A percentile compares a stretch with the other conserved stretches of the same genome.
These are phyloP conservation scores for Chlorella sp. DNA, from an alignment of 139 green algal genomes.

Conservation along the genomic window DNA sequence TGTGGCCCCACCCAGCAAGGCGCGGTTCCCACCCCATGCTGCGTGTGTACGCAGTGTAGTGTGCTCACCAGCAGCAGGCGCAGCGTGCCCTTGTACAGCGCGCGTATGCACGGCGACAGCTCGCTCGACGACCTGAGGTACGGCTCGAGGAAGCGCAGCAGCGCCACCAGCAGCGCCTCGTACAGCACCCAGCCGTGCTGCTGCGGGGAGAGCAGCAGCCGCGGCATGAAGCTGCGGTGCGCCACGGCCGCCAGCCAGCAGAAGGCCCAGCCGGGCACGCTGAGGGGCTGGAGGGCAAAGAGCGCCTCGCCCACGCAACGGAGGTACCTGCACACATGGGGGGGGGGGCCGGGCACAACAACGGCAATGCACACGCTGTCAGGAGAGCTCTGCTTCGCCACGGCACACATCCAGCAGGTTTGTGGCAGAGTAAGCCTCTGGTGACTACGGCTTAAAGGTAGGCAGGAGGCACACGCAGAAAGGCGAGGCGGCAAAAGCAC, in stretches of 20 bases:
- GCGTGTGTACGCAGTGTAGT: too few species aligned
- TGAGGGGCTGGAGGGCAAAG: constrained; percentile 73
- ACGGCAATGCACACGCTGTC: too few species aligned
- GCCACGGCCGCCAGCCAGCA: constrained; percentile 91
- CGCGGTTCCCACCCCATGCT: too few species aligned
- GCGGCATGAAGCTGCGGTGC: constrained; percentile 89
- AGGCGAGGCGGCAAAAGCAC: too few species aligned
- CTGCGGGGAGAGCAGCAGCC: constrained; percentile 66
- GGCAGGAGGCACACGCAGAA: too few species aligned
- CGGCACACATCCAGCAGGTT: neutral
- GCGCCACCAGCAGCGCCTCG: constrained; percentile 48
- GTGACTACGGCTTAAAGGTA: too few species aligned
- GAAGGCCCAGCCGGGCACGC: constrained; percentile 91
- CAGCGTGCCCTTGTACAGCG: constrained; percentile 92
- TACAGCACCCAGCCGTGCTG: constrained; percentile 25
- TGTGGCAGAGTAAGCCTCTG: too few species aligned
- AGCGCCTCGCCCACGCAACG: constrained; percentile 38
- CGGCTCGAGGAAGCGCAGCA: constrained; percentile 95
- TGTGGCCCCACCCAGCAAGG: too few species aligned
- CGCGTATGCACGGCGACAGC: constrained; percentile 5
- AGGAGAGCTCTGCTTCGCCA: too few species aligned
- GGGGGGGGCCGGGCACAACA: too few species aligned
- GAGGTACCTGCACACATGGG: constrained; percentile 21
- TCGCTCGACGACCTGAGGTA: constrained; percentile 82
- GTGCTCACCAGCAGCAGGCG: constrained; percentile 81